Evolutionary conservation across 495 filamentous ascomycete species (phyloP).

Genomic region (Jackrogersella minutella): DNA sequence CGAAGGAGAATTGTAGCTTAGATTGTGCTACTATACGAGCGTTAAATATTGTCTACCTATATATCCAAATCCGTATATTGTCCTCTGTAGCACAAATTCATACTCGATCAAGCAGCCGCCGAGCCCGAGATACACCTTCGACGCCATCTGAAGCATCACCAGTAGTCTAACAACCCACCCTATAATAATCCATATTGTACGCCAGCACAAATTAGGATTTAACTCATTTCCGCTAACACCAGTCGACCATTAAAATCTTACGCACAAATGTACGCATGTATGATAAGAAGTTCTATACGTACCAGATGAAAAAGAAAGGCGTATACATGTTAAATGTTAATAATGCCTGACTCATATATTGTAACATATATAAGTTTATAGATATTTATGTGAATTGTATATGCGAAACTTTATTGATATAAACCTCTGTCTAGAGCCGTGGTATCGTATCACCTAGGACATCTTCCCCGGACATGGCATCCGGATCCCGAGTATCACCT

Average conservation of each 20-base stretch:
- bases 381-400: neutral
- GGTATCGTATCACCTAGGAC: slow-evolving; percentile 36
- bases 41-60: neutral
- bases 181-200: neutral
- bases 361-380: neutral
- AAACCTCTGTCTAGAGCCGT: slow-evolving; percentile 18
- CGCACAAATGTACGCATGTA: slow-evolving; percentile 1
- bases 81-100: neutral
- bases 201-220: neutral
- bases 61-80: neutral
- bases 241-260: neutral
- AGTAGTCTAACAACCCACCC: neutral
- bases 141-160: neutral
- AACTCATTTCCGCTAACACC: neutral
- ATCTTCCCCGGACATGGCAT: slow-evolving; percentile 41
- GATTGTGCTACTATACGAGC: neutral
- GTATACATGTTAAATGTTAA: neutral
- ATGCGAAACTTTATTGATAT: neutral
- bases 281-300: neutral
- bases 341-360: neutral
- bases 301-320: neutral
- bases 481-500: slow-evolving; percentile 17
- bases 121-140: neutral
- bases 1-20: neutral
- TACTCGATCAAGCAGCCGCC: neutral